These are phyloP conservation scores for Anthracocystis setariae DNA, from an alignment of 1,284 basidiomycete species.

Conservation along the genomic window DNA sequence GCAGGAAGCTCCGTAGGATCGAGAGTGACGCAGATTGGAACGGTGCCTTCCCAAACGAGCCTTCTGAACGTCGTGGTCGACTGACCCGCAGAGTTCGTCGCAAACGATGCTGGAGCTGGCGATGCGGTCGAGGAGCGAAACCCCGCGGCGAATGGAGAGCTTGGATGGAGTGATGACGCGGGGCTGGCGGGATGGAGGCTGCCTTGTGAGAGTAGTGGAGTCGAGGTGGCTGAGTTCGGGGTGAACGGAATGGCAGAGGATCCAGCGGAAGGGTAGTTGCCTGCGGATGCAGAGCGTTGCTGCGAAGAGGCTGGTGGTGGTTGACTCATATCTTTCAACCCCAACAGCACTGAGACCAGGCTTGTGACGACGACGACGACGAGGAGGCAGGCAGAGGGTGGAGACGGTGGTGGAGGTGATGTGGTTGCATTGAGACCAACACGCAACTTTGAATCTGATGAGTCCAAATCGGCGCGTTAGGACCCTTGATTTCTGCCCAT, in stretches of 20 bases:
- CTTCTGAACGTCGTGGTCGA: slow-evolving; percentile 30
- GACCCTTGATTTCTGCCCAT: slow-evolving; percentile 15
- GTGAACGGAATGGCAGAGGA: slow-evolving; percentile 11
- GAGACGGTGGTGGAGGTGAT: slow-evolving; percentile 8
- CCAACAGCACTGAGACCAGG: not conserved
- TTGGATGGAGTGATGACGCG: slow-evolving; percentile 9
- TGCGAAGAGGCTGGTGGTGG: slow-evolving; percentile 31
- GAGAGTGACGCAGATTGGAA: slow-evolving; percentile 52
- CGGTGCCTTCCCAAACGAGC: slow-evolving; percentile 54
- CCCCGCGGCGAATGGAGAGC: slow-evolving; percentile 14
- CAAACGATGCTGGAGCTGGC: slow-evolving; percentile 16
- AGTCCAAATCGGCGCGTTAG: slow-evolving; percentile 8
- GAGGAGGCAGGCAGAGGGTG: not conserved
- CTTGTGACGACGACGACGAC: not conserved
- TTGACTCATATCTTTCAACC: slow-evolving; percentile 18
- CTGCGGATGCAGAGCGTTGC: slow-evolving; percentile 34
- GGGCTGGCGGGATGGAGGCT: slow-evolving; percentile 15
- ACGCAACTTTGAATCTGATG: slow-evolving; percentile 1
- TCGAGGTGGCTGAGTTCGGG: slow-evolving; percentile 16
- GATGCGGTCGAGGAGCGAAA: slow-evolving; percentile 12
- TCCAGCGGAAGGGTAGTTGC: slow-evolving; percentile 26
- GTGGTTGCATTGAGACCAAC: slow-evolving; percentile 11
- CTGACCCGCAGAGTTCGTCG: slow-evolving; percentile 4
- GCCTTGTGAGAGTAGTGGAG: slow-evolving; percentile 23
- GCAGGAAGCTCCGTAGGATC: slow-evolving; percentile 41